These are phyloP conservation scores for Trypanosoma platydactyli DNA, from an alignment of 208 protist genomes.

Conservation along the genomic window DNA sequence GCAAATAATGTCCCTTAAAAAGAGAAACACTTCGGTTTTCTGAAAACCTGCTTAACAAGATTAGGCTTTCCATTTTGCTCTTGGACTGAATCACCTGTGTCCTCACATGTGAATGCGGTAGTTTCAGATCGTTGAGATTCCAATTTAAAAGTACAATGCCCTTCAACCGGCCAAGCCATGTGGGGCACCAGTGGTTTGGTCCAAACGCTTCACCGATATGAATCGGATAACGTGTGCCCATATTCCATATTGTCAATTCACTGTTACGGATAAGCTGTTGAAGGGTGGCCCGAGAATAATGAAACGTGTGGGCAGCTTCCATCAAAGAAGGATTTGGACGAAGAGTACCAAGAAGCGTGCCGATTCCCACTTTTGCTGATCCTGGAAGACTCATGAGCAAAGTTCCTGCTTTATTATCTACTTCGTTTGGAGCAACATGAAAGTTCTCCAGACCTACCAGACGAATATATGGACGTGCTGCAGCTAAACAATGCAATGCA, in stretches of 20 bases:
- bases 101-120: not conserved
- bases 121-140: conserved; percentile 34
- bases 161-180: conserved; percentile 33
- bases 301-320: conserved; percentile 16
- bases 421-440: conserved; percentile 29
- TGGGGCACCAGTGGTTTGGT: conserved; percentile 38
- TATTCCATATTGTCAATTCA: conserved; percentile 55
- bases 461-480: conserved; percentile 23
- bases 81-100: conserved; percentile 13
- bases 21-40: conserved; percentile 28
- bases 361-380: conserved; percentile 48
- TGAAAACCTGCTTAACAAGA: conserved; percentile 5
- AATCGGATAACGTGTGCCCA: conserved; percentile 40
- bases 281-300: conserved; percentile 10
- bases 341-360: conserved; percentile 65
- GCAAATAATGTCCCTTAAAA: conserved; percentile 46
- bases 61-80: not conserved
- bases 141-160: conserved; percentile 71
- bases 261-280: conserved; percentile 42
- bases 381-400: conserved; percentile 46
- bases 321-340: conserved; percentile 52
- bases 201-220: conserved; percentile 42
- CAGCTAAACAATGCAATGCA: conserved; percentile 63
- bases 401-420: not conserved
- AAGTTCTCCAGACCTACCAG: conserved; percentile 61